Percentiles rank a stretch among this genome's conserved stretches.
Conservation (phyloP, 129 eudicot genomes). For the Artemisia tridentata region DNA sequence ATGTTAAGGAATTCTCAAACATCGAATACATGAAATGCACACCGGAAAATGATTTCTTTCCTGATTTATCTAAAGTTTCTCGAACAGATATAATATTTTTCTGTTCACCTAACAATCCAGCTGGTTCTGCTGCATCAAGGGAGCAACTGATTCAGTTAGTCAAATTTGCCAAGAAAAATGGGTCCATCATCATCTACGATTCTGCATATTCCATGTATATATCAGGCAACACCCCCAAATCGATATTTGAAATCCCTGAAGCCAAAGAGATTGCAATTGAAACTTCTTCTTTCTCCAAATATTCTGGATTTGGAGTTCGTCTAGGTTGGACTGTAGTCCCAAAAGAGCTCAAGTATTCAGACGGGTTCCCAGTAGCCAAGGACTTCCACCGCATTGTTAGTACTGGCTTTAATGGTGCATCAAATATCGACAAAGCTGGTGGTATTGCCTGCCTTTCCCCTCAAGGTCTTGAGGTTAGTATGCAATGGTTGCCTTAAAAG, state of each 20-base stretch:
- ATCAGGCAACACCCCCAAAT: conserved; percentile 75
- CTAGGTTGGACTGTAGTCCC: conserved; percentile 95
- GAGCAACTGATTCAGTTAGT: conserved; percentile 72
- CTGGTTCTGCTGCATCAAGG: conserved; percentile 87
- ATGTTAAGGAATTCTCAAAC: conserved; percentile 54
- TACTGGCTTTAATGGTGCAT: conserved; percentile 95
- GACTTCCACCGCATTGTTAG: conserved; percentile 84
- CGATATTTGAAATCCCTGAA: conserved; percentile 91
- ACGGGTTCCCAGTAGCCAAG: conserved; percentile 83
- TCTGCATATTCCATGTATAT: conserved; percentile 88
- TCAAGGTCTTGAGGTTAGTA: conserved; percentile 69
- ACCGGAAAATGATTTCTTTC: conserved; percentile 90
- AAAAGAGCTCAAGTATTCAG: conserved; percentile 69
- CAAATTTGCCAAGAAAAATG: conserved; percentile 77
- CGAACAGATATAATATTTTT: conserved; percentile 84
- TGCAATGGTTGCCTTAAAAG: not conserved
- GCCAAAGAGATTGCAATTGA: conserved; percentile 96
- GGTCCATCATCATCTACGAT: conserved; percentile 81
- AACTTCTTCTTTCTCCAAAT: conserved; percentile 83
- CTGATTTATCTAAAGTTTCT: conserved; percentile 68
- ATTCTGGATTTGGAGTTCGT: conserved; percentile 92
- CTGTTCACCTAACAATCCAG: conserved; percentile 95
- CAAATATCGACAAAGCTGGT: conserved; percentile 88
- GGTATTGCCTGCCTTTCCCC: conserved; percentile 84
- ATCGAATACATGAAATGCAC: conserved; percentile 86